Base-by-base conservation (phyloP, 2,329 filamentous ascomycete species). In the Verticillium tricorpus region DNA sequence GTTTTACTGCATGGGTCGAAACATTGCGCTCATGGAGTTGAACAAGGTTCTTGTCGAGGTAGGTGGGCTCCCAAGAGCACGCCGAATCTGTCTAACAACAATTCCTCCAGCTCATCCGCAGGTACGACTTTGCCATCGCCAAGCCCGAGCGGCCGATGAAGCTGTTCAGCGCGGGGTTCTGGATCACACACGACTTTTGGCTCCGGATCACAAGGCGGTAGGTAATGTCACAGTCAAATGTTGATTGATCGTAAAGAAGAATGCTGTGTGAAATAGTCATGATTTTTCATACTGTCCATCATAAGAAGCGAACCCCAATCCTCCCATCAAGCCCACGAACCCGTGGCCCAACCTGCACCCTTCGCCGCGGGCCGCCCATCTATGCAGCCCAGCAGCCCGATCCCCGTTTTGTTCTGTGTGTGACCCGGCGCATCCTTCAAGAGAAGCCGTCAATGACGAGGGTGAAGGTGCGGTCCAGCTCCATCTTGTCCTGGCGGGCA, bases 1-100 rank as follows among this genome's bases (percentile, higher is more conserved):
- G 4, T 78, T 73, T 69, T 69, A 71, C 50, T 80, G 77, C 52
- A 62, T 78, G 17, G 77, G 77, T 0, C 71, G 73, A 5, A 71
- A 70, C 0, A 69, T 79, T 31, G 76, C 77, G 1, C 57, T 73
- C 6, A 73, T 79, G 66, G 76, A 79, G 65, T 25, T 78, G 59
- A 75, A 56, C 25, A 65, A 64, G n/a, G 57, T 65, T 17, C 61
- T 65, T 34, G 76, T 50, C 74, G 68, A 58, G 74, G 28, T 28
- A 28, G 5, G 28, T 28, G 28, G 28, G 28, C 5, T 6, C 1
- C 1, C 28, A 28, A 28, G 28, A 28, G 28, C 28, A 28, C 28
- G 28, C 5, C 28, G 28, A 28, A 28, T 28, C 28, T 28, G 1
- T 28, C 28, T 28, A 28, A 28, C 28, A 28, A 28, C 28, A 28